Evolutionary conservation across 179 eudicot species (phyloP).

Genomic region (Silene coronaria): DNA sequence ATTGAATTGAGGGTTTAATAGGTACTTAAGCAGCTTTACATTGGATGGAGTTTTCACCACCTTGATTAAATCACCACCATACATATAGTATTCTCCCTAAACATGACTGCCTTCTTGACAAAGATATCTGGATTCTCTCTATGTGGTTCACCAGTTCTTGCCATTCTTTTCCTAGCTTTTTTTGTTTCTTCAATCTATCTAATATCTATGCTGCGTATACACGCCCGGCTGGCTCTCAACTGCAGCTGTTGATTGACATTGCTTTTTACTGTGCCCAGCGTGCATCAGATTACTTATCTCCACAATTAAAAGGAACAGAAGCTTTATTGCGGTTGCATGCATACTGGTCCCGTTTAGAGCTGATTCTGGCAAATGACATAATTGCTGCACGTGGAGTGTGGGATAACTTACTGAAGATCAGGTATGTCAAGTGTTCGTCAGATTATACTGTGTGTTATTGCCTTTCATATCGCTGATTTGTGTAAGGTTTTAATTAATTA

Average conservation of each 20-base stretch:
- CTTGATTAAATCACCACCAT: neutral
- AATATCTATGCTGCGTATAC: neutral
- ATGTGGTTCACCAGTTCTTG: neutral
- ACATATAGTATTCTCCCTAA: neutral
- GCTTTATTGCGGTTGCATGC: conserved; percentile 61
- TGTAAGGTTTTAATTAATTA: neutral
- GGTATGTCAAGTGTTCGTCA: conserved; percentile 33
- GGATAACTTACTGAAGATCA: conserved; percentile 80
- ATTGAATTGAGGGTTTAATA: neutral
- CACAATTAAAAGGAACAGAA: conserved; percentile 55
- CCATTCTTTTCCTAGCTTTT: neutral
- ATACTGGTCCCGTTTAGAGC: conserved; percentile 84
- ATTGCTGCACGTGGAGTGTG: conserved; percentile 91
- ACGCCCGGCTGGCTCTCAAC: neutral
- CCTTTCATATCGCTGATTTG: neutral
- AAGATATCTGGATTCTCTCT: neutral
- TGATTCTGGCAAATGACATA: conserved; percentile 55
- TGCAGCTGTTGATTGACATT: conserved; percentile 14
- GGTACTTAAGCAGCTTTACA: neutral
- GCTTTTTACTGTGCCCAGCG: conserved; percentile 40
- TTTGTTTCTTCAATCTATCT: neutral
- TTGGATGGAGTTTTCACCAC: neutral
- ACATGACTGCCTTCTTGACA: neutral
- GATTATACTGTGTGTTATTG: conserved; percentile 5
- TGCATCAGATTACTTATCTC: conserved; percentile 78